Percentiles rank a stretch among this genome's conserved stretches.
These are phyloP conservation scores for Picea glauca DNA, from an alignment of 75 land plant genomes.

Conservation along the genomic window DNA sequence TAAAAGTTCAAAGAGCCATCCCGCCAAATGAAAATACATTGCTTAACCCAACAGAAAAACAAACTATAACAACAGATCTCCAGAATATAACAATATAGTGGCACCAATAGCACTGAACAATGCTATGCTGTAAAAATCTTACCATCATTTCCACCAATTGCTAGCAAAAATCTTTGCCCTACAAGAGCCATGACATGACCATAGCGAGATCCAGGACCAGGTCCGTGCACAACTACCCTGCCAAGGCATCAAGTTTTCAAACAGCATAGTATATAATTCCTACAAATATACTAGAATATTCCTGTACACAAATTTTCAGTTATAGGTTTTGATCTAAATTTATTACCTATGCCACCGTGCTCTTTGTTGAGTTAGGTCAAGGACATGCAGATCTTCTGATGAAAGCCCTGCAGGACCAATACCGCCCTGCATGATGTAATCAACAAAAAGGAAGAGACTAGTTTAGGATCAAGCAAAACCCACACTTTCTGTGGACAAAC, in stretches of 20 bases:
- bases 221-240: conserved; percentile 57
- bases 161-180: conserved; percentile 40
- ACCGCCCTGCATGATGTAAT: conserved; percentile 27
- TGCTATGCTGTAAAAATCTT: background rate
- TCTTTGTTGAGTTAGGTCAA: conserved; percentile 46
- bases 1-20: background rate
- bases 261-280: background rate
- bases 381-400: conserved; percentile 50
- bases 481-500: background rate
- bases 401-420: conserved; percentile 54
- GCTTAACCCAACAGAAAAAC: too few relatives aligned
- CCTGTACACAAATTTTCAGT: background rate
- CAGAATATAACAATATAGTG: background rate
- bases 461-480: background rate
- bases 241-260: conserved; percentile 3
- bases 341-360: conserved; percentile 57
- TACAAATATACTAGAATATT: background rate
- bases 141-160: conserved; percentile 60
- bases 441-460: background rate
- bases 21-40: background rate
- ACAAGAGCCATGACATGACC: conserved; percentile 59
- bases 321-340: background rate
- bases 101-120: background rate
- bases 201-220: conserved; percentile 58
- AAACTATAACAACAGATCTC: too few relatives aligned